Evolutionary conservation across 805 yeast species (phyloP).

Genomic region (Lipomyces starkeyi): DNA sequence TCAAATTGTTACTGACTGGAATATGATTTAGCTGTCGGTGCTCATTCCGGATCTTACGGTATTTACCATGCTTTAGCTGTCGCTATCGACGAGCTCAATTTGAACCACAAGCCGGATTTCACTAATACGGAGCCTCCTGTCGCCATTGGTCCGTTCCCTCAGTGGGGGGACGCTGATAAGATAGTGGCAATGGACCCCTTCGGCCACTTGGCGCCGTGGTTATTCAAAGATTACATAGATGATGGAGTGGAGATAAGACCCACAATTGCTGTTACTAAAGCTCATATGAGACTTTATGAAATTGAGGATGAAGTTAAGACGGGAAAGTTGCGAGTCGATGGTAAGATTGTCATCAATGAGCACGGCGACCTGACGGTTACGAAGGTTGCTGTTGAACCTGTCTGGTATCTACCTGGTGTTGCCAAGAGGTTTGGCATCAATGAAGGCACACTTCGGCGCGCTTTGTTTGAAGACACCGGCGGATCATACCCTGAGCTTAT

Average conservation of each 20-base stretch:
- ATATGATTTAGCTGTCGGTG: constrained; percentile 54
- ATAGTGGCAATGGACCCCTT: constrained; percentile 71
- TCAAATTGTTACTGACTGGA: constrained; percentile 2
- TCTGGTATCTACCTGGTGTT: constrained; percentile 73
- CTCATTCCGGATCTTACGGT: constrained; percentile 67
- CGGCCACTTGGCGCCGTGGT: constrained; percentile 70
- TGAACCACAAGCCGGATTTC: constrained; percentile 61
- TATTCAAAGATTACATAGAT: constrained; percentile 54
- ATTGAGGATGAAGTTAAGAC: constrained; percentile 60
- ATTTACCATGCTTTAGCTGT: constrained; percentile 70
- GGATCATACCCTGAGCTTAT: constrained; percentile 74
- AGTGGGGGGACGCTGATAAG: constrained; percentile 62
- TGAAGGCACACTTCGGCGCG: constrained; percentile 62
- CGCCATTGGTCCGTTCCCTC: constrained; percentile 58
- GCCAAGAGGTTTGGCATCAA: constrained; percentile 65
- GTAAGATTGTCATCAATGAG: constrained; percentile 62
- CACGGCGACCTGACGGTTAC: constrained; percentile 67
- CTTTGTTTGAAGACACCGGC: constrained; percentile 70
- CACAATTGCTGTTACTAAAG: constrained; percentile 70
- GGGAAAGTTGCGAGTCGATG: constrained; percentile 64
- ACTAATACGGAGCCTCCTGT: constrained; percentile 69
- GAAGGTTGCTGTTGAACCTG: constrained; percentile 72
- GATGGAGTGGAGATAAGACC: constrained; percentile 63
- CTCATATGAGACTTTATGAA: constrained; percentile 65
- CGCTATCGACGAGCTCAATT: constrained; percentile 62